Evolutionary conservation across 2,329 filamentous ascomycete genomes (phyloP), one percentile per base, ranked within the genome.

Genomic region (Stagonosporopsis tanaceti): DNA sequence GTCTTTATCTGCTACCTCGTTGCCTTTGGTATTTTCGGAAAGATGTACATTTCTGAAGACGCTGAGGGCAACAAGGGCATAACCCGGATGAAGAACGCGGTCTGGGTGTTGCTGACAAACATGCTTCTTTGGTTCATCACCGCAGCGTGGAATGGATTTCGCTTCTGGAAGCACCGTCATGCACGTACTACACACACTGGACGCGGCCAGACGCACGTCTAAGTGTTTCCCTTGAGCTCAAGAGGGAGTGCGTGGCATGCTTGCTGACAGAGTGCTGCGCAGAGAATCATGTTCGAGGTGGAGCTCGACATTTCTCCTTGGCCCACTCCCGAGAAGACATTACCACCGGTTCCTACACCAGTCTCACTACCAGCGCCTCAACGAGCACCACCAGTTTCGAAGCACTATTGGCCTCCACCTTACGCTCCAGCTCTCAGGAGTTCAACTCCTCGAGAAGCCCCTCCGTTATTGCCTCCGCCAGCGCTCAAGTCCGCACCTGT

Each of bases 11-110:
- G 96, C 28, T 96, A 91, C 89, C 86, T 92, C 58, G 85, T 87
- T 2, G 82, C 95, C 6, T 96, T 96, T 74, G 93, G 92, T 17
- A 80, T 95, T 59, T 97, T 97, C 73, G 93, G 88, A 51, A 87
- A 84, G 67, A 86, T 94, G 82, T 97, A 89, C 80, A 90, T 96
- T 71, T 77, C 85, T 51, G 87, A 88, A 68, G 75, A 92, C 57
- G 75, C 88, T 0, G 81, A 89, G 72, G 87, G 87, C 14, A 83
- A 91, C 71, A 67, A 68, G 38, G 87, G 84, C 47, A 83, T 94
- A 55, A 79, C 81, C 64, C 84, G 91, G 54, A 96, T 97, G 92
- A 92, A 93, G 79, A 87, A 89, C 71, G 91, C 92, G 5, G 91
- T 95, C 15, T 96, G 91, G 90, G 82, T 96, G 42, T 90, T 94